phyloP scores from a whole-genome alignment of 306 rosid genomes.

The Rosa rugosa region DNA sequence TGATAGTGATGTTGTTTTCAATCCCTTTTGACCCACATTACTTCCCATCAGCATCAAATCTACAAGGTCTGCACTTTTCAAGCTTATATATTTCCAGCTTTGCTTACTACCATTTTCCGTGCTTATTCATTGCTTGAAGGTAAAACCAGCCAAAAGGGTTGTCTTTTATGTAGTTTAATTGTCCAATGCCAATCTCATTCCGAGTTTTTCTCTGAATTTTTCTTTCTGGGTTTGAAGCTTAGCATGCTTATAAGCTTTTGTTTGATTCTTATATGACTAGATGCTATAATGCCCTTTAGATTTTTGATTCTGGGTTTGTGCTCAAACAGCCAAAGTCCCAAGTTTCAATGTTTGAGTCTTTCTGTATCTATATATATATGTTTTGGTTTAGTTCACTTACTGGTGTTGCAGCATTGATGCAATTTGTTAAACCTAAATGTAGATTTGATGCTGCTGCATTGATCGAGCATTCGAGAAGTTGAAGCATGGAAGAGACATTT shows the following conservation, averaged over 20 bases:
- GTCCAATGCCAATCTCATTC: constrained; percentile 14
- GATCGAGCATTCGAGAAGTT: constrained; percentile 23
- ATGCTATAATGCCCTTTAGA: constrained; percentile 15
- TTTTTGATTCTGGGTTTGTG: constrained; percentile 21
- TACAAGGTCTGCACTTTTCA: constrained; percentile 13
- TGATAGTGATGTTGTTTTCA: constrained; percentile 19
- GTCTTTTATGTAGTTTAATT: constrained; percentile 16
- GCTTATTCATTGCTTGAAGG: constrained; percentile 19
- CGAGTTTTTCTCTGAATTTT: background rate
- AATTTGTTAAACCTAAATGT: background rate
- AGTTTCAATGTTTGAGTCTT: background rate
- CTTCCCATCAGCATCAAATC: constrained; percentile 25
- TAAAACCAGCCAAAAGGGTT: constrained; percentile 14
- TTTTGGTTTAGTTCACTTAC: background rate
- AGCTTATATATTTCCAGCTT: constrained; percentile 24
- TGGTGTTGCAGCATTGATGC: background rate
- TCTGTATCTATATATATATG: background rate
- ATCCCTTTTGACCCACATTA: constrained; percentile 33
- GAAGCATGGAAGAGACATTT: constrained; percentile 67
- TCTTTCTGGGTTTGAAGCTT: constrained; percentile 20
- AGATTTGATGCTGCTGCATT: constrained; percentile 14
- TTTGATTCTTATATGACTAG: background rate
- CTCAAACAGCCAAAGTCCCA: background rate
- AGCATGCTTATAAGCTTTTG: constrained; percentile 5
- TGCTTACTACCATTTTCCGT: constrained; percentile 12